phyloP scores from a whole-genome alignment of 371 early-diverging fungal genomes.

The Polyrhizophydium stewartii region DNA sequence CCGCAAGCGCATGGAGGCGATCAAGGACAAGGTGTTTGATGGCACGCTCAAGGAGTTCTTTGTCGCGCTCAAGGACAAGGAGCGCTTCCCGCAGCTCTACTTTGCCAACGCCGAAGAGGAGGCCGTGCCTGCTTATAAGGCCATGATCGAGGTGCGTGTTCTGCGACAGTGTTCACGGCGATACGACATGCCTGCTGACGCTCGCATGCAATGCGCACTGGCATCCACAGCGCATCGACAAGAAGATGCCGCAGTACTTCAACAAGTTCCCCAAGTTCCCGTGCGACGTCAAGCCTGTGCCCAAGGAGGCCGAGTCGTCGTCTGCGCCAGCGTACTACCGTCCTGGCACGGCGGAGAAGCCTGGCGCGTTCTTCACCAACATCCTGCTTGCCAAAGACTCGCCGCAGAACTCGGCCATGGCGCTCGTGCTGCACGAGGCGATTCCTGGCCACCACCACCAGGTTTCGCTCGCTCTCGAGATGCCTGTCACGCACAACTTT shows the following conservation, averaged over 20 bases:
- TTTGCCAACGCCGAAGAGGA: constrained; percentile 13
- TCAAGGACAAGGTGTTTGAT: constrained; percentile 21
- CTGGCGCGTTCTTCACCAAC: constrained; percentile 27
- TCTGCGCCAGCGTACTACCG: constrained; percentile 27
- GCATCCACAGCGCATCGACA: constrained; percentile 14
- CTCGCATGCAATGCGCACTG: no score
- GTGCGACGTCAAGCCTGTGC: constrained; percentile 25
- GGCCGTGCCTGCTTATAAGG: constrained; percentile 15
- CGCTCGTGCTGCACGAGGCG: constrained; percentile 36
- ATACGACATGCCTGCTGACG: no score
- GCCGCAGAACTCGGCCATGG: constrained; percentile 23
- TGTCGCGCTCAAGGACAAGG: constrained; percentile 15
- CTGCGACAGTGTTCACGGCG: background rate
- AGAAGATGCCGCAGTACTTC: constrained; percentile 25
- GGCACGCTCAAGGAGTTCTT: constrained; percentile 30
- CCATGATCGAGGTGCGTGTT: background rate
- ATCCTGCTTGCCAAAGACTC: constrained; percentile 21
- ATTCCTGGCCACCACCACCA: constrained; percentile 44
- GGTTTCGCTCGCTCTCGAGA: constrained; percentile 25
- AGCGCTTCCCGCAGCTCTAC: constrained; percentile 20
- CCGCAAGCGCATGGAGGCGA: constrained; percentile 18
- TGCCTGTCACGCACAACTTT: constrained; percentile 19
- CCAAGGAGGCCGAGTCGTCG: constrained; percentile 17
- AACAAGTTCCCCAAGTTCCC: constrained; percentile 25
- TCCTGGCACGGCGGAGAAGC: constrained; percentile 22